These are phyloP conservation scores for Xanthoconium purpureum DNA, from an alignment of 768 basidiomycete genomes.

Conservation along the genomic window DNA sequence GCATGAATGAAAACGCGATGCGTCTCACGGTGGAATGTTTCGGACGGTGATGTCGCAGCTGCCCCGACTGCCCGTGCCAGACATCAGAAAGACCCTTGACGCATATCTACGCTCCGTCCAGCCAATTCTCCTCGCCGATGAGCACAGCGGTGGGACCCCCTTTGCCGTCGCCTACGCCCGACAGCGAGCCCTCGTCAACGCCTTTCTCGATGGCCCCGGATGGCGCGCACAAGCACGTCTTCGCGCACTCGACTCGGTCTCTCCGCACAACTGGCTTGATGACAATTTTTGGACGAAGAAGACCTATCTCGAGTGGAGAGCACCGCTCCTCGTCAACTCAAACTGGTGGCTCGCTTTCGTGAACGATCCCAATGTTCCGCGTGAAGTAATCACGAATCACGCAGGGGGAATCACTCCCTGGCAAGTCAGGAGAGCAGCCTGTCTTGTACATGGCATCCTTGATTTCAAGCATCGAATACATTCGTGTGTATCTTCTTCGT, in stretches of 20 bases:
- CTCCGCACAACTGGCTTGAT: slow-evolving; percentile 91
- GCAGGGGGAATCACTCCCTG: slow-evolving; percentile 58
- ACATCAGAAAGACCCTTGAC: slow-evolving; percentile 69
- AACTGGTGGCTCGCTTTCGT: slow-evolving; percentile 94
- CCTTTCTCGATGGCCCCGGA: slow-evolving; percentile 10
- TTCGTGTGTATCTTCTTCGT: slow-evolving; percentile 43
- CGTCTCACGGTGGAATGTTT: slow-evolving; percentile 12
- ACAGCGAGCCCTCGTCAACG: slow-evolving; percentile 21
- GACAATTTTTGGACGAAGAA: slow-evolving; percentile 91
- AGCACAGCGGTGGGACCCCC: slow-evolving; percentile 50
- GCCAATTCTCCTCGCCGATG: slow-evolving; percentile 78
- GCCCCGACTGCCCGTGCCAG: slow-evolving; percentile 80
- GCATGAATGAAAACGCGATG: slow-evolving; percentile 20
- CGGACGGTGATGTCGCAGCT: slow-evolving; percentile 32
- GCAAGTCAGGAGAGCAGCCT: slow-evolving; percentile 85
- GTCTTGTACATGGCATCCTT: slow-evolving; percentile 69
- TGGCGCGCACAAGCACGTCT: slow-evolving; percentile 22
- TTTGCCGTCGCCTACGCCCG: slow-evolving; percentile 33
- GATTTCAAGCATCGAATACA: slow-evolving; percentile 68
- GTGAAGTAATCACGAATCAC: slow-evolving; percentile 22
- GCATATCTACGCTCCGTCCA: slow-evolving; percentile 75
- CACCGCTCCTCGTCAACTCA: slow-evolving; percentile 82
- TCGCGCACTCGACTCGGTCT: slow-evolving; percentile 73
- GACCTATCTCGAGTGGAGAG: slow-evolving; percentile 85
- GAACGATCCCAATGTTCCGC: slow-evolving; percentile 67